Base-by-base conservation (phyloP, 345 rosid genomes). In the Arabidopsis thaliana region DNA sequence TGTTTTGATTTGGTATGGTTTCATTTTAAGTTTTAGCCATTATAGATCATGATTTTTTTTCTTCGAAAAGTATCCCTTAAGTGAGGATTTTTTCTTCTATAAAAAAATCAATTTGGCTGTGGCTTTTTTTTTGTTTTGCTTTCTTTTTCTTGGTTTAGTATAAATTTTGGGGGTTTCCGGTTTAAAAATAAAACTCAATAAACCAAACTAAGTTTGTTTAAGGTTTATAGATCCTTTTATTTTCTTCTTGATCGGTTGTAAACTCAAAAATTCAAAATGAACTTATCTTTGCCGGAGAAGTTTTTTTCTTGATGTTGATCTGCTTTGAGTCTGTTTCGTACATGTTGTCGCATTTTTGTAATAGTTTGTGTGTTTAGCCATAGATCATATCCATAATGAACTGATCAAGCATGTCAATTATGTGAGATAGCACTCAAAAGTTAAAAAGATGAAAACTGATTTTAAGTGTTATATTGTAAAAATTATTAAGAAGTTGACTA, bases 1-100 rank as follows among this genome's bases (percentile, higher is more conserved):
- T 62, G 67, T 45, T 73, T 73, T 73, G 58, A 34, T 74, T 45
- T 65, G 59, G 32, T 65, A 57, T 45, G 72, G 33, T 56, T 74
- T n/a, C 16, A 37, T 63, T 46, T 33, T 22, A 33, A 23, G 4
- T 55, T 30, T 12, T 14, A 28, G 59, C 30, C 22, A 30, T 44
- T 44, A 33, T 24, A 34, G 20, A 16, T 65, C 30, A 53, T 44
- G 25, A 8, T 23, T 24, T 20, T 25, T 51, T 41, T 42, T 61
- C 4, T 20, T 25, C 10, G 53, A 13, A 38, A 49, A 40, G 5
- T 25, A 11, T 62, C 52, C 24, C 10, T 30, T 8, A 8, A 3
- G 5, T 13, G 8, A 42, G 53, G 70, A 6, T 3, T 62, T 62
- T 38, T 7, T 14, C 13, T 72, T 16, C 12, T 33, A 7, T 28